phyloP scores from a whole-genome alignment of 306 rosid species.

The Morella rubra region DNA sequence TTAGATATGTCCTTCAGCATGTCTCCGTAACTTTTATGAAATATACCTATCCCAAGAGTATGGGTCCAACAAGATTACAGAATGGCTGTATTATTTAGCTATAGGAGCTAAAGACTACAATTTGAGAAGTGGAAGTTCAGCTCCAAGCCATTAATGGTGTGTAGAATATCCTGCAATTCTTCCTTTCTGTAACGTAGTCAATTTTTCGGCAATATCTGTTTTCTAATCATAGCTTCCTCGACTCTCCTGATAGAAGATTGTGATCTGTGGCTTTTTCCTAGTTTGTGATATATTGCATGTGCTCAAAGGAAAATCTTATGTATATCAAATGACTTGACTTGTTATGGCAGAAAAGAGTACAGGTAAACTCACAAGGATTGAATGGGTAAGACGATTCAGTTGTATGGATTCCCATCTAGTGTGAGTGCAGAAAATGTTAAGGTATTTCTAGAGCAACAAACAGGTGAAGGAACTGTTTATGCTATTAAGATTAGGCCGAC shows the following conservation, averaged over 20 bases:
- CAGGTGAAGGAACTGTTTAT: slow-evolving; percentile 57
- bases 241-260: not conserved
- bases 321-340: not conserved
- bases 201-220: not conserved
- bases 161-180: no score
- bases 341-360: not conserved
- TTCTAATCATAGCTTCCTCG: not conserved
- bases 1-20: not conserved
- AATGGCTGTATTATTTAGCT: not conserved
- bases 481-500: slow-evolving; percentile 50
- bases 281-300: not conserved
- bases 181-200: not conserved
- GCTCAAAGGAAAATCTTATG: not conserved
- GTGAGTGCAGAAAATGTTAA: slow-evolving; percentile 26
- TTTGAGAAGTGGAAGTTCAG: slow-evolving; percentile 2
- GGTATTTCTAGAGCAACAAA: slow-evolving; percentile 44
- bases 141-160: not conserved
- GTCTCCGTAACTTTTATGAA: not conserved
- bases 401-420: slow-evolving; percentile 59
- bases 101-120: not conserved
- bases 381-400: slow-evolving; percentile 68
- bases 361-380: not conserved
- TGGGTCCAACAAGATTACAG: no score
- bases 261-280: not conserved
- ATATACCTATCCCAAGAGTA: not conserved